Conservation (phyloP, 1,284 basidiomycete species). For the Moesziomyces globuligerus region DNA sequence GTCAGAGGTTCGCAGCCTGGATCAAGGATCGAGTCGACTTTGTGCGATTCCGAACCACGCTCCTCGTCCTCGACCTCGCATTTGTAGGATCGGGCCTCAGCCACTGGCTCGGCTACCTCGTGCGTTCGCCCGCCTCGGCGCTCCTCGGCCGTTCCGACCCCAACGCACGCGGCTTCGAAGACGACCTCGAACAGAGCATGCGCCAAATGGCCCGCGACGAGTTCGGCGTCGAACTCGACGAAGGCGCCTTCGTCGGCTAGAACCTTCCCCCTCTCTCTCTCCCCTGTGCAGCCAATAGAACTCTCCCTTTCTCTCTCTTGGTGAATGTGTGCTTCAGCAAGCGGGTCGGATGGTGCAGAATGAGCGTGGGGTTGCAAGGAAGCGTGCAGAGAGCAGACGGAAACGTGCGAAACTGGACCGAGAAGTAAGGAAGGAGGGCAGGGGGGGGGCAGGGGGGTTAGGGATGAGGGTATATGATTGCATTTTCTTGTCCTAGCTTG, state of each 20-base stretch:
- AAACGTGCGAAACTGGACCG: not conserved
- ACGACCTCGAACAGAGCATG: conserved; percentile 59
- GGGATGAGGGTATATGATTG: too few relatives aligned
- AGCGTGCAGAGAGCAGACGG: not conserved
- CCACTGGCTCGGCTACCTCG: conserved; percentile 41
- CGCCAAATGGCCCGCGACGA: conserved; percentile 57
- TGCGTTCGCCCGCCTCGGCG: conserved; percentile 25
- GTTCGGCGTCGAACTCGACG: conserved; percentile 58
- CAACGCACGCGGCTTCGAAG: conserved; percentile 55
- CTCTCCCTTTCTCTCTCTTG: not conserved
- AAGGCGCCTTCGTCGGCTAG: conserved; percentile 53
- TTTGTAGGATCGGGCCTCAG: conserved; percentile 40
- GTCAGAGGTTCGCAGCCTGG: conserved; percentile 36
- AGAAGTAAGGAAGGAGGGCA: not conserved
- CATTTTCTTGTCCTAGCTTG: too few relatives aligned
- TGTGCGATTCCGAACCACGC: conserved; percentile 51
- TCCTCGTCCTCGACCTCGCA: conserved; percentile 52
- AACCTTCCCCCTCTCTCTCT: not conserved
- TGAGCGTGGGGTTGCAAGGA: too few relatives aligned
- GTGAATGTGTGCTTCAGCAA: not conserved
- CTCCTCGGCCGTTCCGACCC: conserved; percentile 29
- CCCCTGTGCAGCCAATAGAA: not conserved
- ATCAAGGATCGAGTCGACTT: conserved; percentile 43
- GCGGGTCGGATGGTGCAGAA: too few relatives aligned
- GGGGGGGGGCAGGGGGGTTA: too few relatives aligned